These are phyloP conservation scores for Aspergillus felis DNA, from an alignment of 2,329 filamentous ascomycete species.

Conservation along the genomic window DNA sequence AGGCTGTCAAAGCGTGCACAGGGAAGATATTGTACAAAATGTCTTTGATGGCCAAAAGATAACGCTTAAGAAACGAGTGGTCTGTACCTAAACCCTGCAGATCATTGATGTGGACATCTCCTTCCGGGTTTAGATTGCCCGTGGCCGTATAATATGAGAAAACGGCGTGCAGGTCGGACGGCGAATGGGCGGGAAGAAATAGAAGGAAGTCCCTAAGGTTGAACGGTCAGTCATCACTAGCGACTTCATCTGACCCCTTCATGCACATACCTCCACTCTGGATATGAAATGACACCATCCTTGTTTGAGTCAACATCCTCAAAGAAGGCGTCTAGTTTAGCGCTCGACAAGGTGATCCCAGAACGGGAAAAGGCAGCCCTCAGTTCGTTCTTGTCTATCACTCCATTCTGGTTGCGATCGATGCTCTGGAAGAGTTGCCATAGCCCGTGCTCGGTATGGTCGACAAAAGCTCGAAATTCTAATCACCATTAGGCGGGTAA, in stretches of 20 bases:
- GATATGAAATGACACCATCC: conserved; percentile 82
- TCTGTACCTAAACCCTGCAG: conserved; percentile 87
- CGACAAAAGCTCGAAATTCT: conserved; percentile 90
- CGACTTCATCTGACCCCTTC: conserved; percentile 5
- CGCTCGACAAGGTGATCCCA: conserved; percentile 72
- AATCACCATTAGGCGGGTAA: conserved; percentile 20
- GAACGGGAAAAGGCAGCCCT: conserved; percentile 71
- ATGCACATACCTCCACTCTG: conserved; percentile 85
- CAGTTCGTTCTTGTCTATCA: conserved; percentile 82
- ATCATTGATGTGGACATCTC: conserved; percentile 90
- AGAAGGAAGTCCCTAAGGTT: conserved; percentile 77
- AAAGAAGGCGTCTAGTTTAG: conserved; percentile 81
- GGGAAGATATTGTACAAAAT: conserved; percentile 36
- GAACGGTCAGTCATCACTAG: conserved; percentile 10
- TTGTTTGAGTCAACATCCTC: conserved; percentile 82
- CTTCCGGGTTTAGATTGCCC: conserved; percentile 85
- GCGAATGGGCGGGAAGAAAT: conserved; percentile 68
- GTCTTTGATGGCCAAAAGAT: conserved; percentile 28
- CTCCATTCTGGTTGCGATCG: conserved; percentile 79
- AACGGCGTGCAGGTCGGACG: conserved; percentile 67
- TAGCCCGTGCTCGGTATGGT: conserved; percentile 80
- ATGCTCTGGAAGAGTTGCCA: conserved; percentile 79
- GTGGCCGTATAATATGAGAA: conserved; percentile 89
- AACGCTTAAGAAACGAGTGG: conserved; percentile 38
- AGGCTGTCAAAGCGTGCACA: conserved; percentile 28